A percentile compares a stretch with the other conserved stretches of the same genome.
phyloP scores from a whole-genome alignment of 139 green algal species.

The Tetradesmus obliquus region DNA sequence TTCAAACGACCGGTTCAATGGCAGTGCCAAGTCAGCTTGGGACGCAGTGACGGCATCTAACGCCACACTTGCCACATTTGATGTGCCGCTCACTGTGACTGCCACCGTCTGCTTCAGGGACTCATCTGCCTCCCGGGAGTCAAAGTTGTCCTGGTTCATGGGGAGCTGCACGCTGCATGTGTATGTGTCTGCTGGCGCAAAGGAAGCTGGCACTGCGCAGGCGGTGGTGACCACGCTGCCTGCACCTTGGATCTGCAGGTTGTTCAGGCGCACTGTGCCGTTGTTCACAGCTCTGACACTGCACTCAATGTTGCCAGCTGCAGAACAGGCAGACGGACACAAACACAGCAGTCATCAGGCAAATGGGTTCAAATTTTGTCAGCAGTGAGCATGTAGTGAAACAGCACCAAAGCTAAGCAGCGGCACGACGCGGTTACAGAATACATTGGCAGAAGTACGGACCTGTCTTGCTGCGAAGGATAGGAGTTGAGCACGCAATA shows the following conservation, averaged over 20 bases:
- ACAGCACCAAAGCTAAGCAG: no score
- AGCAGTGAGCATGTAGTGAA: no score
- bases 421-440: no score
- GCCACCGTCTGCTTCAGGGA: neutral
- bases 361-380: no score
- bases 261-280: neutral
- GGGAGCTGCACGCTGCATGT: neutral
- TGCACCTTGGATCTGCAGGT: neutral
- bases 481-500: no score
- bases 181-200: neutral
- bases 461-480: no score
- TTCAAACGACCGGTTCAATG: neutral
- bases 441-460: no score
- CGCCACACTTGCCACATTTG: neutral
- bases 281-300: neutral
- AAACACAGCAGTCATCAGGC: neutral
- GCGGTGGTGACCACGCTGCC: neutral
- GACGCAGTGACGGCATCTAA: neutral
- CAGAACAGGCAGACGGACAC: neutral
- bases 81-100: neutral
- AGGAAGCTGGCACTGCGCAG: neutral
- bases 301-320: neutral
- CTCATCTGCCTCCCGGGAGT: neutral
- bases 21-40: neutral
- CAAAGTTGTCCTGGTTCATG: neutral